phyloP scores from a whole-genome alignment of 2,329 filamentous ascomycete genomes.

The Geosmithia flava region DNA sequence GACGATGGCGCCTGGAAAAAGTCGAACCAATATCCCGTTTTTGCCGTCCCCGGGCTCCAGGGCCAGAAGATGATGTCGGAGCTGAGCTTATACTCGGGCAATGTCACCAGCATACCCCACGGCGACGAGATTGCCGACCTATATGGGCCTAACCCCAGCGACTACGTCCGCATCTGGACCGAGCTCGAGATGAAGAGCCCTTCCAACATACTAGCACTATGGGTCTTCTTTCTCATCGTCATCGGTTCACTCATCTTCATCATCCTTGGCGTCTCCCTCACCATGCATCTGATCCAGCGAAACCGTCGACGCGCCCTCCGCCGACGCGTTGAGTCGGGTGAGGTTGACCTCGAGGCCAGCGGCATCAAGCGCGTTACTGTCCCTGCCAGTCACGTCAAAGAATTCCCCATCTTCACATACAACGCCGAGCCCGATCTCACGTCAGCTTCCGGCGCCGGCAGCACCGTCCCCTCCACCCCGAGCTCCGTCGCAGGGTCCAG shows the following conservation, averaged over 20 bases:
- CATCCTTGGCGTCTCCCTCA: slow-evolving; percentile 51
- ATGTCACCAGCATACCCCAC: slow-evolving; percentile 49
- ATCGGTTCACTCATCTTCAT: slow-evolving; percentile 59
- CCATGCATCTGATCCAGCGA: slow-evolving; percentile 69
- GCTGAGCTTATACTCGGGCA: slow-evolving; percentile 66
- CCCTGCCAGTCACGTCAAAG: slow-evolving; percentile 55
- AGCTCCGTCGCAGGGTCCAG: slow-evolving; percentile 11
- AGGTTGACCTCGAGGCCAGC: slow-evolving; percentile 76
- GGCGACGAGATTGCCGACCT: slow-evolving; percentile 41
- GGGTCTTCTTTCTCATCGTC: slow-evolving; percentile 66
- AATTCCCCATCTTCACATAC: slow-evolving; percentile 72
- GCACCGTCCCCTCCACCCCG: slow-evolving; percentile 22
- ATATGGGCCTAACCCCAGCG: slow-evolving; percentile 41
- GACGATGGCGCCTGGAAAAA: slow-evolving; percentile 61
- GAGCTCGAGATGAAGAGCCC: slow-evolving; percentile 34
- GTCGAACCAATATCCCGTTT: slow-evolving; percentile 66
- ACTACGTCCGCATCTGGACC: slow-evolving; percentile 50
- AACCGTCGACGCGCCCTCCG: slow-evolving; percentile 55
- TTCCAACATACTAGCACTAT: slow-evolving; percentile 55
- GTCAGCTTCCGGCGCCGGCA: background rate
- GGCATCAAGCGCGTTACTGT: slow-evolving; percentile 76
- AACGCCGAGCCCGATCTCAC: slow-evolving; percentile 35
- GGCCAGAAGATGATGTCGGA: slow-evolving; percentile 60
- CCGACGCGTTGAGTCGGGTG: slow-evolving; percentile 60
- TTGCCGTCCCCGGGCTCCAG: slow-evolving; percentile 59